Conservation (phyloP, 2,329 filamentous ascomycete genomes). For the Aureobasidium sp. region DNA sequence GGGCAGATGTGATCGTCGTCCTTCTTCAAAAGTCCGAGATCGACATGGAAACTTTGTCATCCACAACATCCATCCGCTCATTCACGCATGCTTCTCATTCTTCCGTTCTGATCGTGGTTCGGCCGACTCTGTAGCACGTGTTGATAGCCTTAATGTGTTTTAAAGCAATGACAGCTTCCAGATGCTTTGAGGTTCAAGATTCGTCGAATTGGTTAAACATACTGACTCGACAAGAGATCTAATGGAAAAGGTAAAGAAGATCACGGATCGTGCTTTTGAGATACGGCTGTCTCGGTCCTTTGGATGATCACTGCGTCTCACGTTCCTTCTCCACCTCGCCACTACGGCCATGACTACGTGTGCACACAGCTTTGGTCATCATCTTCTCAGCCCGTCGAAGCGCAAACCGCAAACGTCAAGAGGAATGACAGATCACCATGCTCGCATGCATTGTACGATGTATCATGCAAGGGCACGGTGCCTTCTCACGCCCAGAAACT, state of each 20-base stretch:
- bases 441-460: background rate
- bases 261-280: background rate
- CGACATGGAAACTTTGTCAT: background rate
- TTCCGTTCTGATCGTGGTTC: background rate
- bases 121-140: background rate
- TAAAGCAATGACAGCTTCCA: background rate
- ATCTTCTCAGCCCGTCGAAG: background rate
- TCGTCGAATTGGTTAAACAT: too few species aligned
- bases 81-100: background rate
- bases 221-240: too few species aligned
- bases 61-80: background rate
- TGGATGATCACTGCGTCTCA: background rate
- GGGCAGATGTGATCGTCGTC: background rate
- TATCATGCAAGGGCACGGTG: background rate
- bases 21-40: background rate
- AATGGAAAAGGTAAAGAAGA: background rate
- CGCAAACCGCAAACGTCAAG: background rate
- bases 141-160: background rate
- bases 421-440: background rate
- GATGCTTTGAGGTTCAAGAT: background rate
- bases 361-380: background rate
- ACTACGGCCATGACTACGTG: background rate
- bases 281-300: background rate
- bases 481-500: background rate
- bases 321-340: background rate